phyloP scores from a whole-genome alignment of 768 basidiomycete species.

The Russula vinacea region DNA sequence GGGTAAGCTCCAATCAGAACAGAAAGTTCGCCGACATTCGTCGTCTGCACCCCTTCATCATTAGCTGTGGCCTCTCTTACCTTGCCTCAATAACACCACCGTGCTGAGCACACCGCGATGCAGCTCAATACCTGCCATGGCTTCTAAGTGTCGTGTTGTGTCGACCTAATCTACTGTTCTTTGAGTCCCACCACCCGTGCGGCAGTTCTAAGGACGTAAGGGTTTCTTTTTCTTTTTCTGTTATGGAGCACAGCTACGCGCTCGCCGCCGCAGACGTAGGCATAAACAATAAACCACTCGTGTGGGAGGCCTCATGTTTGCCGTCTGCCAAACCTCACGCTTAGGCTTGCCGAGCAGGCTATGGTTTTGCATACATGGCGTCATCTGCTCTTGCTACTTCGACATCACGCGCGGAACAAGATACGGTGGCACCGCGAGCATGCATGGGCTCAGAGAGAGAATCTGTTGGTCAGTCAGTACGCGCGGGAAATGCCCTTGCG shows the following conservation, averaged over 20 bases:
- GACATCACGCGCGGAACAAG: conserved; percentile 51
- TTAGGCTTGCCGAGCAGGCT: conserved; percentile 37
- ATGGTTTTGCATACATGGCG: conserved; percentile 42
- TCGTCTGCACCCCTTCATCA: too few relatives aligned
- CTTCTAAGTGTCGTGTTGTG: conserved; percentile 52
- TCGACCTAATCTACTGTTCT: conserved; percentile 53
- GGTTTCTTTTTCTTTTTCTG: too few relatives aligned
- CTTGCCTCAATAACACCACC: conserved; percentile 56
- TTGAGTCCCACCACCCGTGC: conserved; percentile 35
- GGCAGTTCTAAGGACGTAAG: too few relatives aligned
- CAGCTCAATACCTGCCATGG: conserved; percentile 78
- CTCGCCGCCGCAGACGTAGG: conserved; percentile 53
- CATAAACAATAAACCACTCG: conserved; percentile 43
- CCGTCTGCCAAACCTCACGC: too few relatives aligned
- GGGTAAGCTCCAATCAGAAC: too few relatives aligned
- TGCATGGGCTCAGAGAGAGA: conserved; percentile 67
- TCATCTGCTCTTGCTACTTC: conserved; percentile 54
- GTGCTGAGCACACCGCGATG: conserved; percentile 67
- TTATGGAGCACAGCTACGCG: too few relatives aligned
- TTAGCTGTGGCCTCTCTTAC: too few relatives aligned
- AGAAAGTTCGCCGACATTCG: too few relatives aligned
- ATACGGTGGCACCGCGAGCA: conserved; percentile 51
- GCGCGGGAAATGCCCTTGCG: too few relatives aligned
- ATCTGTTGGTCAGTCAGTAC: conserved; percentile 61
- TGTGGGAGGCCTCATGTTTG: conserved; percentile 63